Conservation (phyloP, 2,329 filamentous ascomycete species). For the Cylindrodendrum hubeiense region DNA sequence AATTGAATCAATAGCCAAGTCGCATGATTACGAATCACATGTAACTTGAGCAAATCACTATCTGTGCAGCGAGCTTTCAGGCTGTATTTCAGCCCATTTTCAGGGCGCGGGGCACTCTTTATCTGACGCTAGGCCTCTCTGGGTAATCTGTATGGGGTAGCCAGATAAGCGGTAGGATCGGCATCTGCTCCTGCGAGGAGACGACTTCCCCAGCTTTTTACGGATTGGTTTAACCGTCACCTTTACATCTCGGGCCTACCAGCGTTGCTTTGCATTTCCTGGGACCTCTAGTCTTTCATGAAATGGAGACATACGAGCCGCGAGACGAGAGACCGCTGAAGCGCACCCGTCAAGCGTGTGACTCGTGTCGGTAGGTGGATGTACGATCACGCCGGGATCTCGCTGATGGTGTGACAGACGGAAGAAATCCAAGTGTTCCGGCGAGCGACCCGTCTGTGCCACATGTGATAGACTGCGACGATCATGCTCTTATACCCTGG, state of each 20-base stretch:
- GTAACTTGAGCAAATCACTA: too few relatives aligned
- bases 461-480: slow-evolving; percentile 1
- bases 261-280: background rate
- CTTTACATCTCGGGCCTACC: background rate
- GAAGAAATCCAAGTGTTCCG: slow-evolving; percentile 14
- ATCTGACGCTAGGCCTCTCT: too few relatives aligned
- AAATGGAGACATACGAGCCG: background rate
- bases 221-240: too few relatives aligned
- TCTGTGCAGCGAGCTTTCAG: too few relatives aligned
- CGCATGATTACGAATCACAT: too few relatives aligned
- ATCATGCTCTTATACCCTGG: slow-evolving; percentile 4
- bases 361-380: slow-evolving; percentile 9
- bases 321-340: slow-evolving; percentile 10
- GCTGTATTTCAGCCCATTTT: too few relatives aligned
- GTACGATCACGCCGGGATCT: background rate
- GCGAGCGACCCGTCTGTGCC: slow-evolving; percentile 6
- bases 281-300: background rate
- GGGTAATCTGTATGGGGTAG: too few relatives aligned
- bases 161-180: too few relatives aligned
- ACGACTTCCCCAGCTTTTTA: too few relatives aligned
- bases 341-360: slow-evolving; percentile 11
- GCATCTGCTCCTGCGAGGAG: too few relatives aligned
- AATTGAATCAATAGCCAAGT: too few relatives aligned
- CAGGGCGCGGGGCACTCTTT: too few relatives aligned
- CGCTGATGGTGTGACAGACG: background rate